These are phyloP conservation scores for Antitrichia curtipendula DNA, from an alignment of 225 moss, liverwort and hornwort species.

Conservation along the genomic window DNA sequence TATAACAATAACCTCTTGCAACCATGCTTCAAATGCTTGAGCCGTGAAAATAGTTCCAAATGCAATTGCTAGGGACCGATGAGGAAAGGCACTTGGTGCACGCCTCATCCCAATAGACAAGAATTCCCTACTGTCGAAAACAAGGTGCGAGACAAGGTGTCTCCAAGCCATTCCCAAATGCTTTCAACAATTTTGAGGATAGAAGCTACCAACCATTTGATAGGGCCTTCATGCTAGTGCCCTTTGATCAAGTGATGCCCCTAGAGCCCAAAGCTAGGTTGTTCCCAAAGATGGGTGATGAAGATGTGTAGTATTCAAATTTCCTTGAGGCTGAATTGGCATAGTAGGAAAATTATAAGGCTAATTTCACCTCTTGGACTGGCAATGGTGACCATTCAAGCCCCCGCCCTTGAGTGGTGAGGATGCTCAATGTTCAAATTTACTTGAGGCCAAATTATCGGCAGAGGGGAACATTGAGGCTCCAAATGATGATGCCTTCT, in stretches of 20 bases:
- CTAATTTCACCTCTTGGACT: background rate
- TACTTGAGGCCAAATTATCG: too few relatives aligned
- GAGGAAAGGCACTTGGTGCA: too few relatives aligned
- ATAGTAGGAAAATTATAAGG: background rate
- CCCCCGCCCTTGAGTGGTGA: too few relatives aligned
- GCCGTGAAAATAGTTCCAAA: background rate
- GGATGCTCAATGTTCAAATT: too few relatives aligned
- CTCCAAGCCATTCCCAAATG: background rate
- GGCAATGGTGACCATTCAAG: too few relatives aligned
- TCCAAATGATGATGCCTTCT: background rate
- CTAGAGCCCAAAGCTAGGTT: background rate
- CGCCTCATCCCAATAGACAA: fast-evolving
- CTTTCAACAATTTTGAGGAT: background rate
- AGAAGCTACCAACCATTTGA: too few relatives aligned
- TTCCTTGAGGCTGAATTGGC: too few relatives aligned
- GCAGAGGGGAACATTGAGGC: background rate
- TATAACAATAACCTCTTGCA: background rate
- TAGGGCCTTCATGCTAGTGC: background rate
- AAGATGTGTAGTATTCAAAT: too few relatives aligned
- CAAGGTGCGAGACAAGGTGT: background rate
- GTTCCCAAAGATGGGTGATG: background rate
- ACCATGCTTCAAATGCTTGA: background rate
- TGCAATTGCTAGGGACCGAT: background rate
- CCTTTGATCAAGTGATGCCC: background rate
- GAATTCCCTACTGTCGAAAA: background rate